These are phyloP conservation scores for Aspergillus panamensis DNA, from an alignment of 495 filamentous ascomycete genomes.

Conservation along the genomic window DNA sequence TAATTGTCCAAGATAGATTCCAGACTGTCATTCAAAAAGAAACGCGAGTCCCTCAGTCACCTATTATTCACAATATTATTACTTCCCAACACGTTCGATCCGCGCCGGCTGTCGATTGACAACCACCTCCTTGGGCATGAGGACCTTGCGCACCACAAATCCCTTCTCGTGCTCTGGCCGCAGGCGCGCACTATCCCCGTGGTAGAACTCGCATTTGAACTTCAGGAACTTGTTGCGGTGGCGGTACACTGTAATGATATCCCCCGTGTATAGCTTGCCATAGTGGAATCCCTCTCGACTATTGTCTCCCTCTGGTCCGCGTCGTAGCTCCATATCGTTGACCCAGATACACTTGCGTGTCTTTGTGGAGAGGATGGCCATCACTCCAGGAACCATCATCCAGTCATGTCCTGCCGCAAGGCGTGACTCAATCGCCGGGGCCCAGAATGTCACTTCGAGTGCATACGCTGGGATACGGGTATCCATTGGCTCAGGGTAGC, in stretches of 20 bases:
- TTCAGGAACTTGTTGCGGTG: constrained; percentile 44
- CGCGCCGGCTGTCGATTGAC: constrained; percentile 30
- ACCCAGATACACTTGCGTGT: constrained; percentile 66
- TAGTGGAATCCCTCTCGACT: constrained; percentile 53
- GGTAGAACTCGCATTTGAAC: constrained; percentile 52
- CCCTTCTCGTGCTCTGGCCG: constrained; percentile 43
- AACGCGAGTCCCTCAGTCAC: background rate
- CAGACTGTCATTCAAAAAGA: constrained; percentile 1
- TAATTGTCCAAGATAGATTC: constrained; percentile 1
- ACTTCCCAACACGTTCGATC: constrained; percentile 20
- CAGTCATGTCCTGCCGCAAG: constrained; percentile 58
- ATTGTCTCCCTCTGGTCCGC: constrained; percentile 41
- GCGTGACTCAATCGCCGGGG: constrained; percentile 53
- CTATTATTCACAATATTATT: constrained; percentile 3
- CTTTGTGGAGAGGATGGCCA: constrained; percentile 69
- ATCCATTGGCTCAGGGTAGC: constrained; percentile 57
- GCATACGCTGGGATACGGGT: constrained; percentile 74
- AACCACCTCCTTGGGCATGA: constrained; percentile 29
- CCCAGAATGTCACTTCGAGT: constrained; percentile 73
- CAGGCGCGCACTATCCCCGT: constrained; percentile 45
- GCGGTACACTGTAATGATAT: constrained; percentile 63
- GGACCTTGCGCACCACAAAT: constrained; percentile 36
- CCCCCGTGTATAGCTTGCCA: constrained; percentile 67
- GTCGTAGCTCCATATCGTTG: constrained; percentile 59
- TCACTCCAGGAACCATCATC: constrained; percentile 47